These are phyloP conservation scores for Stephania yunnanensis DNA, from an alignment of 164 flowering plant species.

Conservation along the genomic window DNA sequence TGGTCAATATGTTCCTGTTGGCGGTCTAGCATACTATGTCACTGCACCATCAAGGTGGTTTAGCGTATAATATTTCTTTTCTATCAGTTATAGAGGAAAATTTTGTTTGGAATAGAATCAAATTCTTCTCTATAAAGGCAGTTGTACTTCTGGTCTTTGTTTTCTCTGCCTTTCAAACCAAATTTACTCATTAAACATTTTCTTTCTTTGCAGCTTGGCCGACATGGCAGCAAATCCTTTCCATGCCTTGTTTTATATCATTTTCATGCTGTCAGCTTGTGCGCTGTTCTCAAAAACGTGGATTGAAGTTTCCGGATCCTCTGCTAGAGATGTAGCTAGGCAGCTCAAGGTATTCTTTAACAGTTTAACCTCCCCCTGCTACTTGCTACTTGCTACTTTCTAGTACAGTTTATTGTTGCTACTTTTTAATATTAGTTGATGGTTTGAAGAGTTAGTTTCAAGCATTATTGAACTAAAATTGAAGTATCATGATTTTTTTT, in stretches of 20 bases:
- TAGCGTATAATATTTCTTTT: neutral
- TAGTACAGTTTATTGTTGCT: too few relatives aligned
- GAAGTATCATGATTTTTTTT: too few relatives aligned
- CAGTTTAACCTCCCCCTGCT: too few relatives aligned
- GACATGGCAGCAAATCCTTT: constrained; percentile 75
- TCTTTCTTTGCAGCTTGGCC: constrained; percentile 45
- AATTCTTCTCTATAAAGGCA: neutral
- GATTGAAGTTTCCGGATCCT: constrained; percentile 80
- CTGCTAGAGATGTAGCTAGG: constrained; percentile 72
- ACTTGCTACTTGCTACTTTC: too few relatives aligned
- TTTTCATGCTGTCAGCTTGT: constrained; percentile 71
- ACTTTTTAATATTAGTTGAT: too few relatives aligned
- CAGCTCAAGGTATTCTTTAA: constrained; percentile 54
- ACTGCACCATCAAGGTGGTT: constrained; percentile 47
- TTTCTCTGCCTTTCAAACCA: neutral
- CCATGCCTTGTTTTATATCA: constrained; percentile 61
- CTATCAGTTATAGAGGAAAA: neutral
- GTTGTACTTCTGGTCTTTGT: neutral
- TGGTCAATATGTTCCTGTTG: constrained; percentile 46
- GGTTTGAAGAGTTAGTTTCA: too few relatives aligned
- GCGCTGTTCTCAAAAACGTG: constrained; percentile 75
- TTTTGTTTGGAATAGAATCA: neutral
- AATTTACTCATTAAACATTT: neutral
- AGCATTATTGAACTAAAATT: too few relatives aligned
- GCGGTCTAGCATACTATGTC: constrained; percentile 47